Base-by-base conservation (phyloP, 164 flowering plant genomes). In the Tetrastigma voinierianum region DNA sequence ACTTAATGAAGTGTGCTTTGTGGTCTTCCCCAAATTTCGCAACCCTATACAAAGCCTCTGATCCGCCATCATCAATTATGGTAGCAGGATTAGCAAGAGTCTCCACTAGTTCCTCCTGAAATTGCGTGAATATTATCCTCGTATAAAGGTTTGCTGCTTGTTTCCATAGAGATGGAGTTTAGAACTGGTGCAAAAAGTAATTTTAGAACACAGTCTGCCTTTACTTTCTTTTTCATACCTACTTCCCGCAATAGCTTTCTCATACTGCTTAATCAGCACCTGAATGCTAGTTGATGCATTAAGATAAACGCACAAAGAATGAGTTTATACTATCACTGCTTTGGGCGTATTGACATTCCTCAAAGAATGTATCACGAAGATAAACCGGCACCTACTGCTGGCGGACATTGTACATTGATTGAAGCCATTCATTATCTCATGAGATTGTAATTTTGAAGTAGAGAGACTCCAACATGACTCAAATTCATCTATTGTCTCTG, bases 111-210 rank as follows among this genome's bases (percentile, higher is more conserved):
- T 86, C 86, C 65, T 75, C 84, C 63, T 86, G 88, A 44, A 86
- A 84, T 63, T 77, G 81, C 63, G 74, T 61, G 69, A 86, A 84
- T 17, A 81, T 59, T 57, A 49, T 77, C 74, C 78, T 77, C 1
- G 90, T 84, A 62, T 77, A 86, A 51, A 81, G 64, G 20, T 52
- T 67, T 40, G 87, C 86, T 4, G 82, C 84, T 70, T 84, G 88
- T 67, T 86, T 86, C 90, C 85, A 84, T 82, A 46, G 88, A 51
- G 89, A 85, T 15, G 89, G 86, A 23, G 87, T 87, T 64, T 20
- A 84, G 56, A 68, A 76, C 69, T 4, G 89, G 83, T 21, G 70
- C 64, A 6, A n/a, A n/a, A n/a, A n/a, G 71, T 72, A 44, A 64
- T 57, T 14, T 85, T 82, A 52, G n/a, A n/a, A 81, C 82, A 25